Evolutionary conservation across 2,329 filamentous ascomycete species (phyloP), one percentile per base, ranked within the genome.

Genomic region (Talaromyces albobiverticillius): DNA sequence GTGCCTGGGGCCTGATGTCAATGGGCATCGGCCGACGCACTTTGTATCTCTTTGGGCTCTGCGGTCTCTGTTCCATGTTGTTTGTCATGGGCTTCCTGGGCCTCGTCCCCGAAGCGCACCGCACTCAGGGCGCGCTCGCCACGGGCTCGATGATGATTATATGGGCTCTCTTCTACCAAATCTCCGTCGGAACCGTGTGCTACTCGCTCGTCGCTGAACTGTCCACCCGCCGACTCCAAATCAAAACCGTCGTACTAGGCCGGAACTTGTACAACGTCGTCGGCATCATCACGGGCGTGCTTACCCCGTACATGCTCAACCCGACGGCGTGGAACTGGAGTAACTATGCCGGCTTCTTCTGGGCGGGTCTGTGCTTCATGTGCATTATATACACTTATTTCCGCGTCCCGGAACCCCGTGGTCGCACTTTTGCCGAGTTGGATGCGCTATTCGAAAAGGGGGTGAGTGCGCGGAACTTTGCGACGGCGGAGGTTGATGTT

Each of bases 291-390:
- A 89, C 85, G 66, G 86, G 84, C 48, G 87, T 95, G 3, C 72
- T 96, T 38, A 95, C 90, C 0, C 91, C 91, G 0, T 95, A 95
- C 73, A 96, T 96, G 91, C 80, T 95, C 40, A 96, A 96, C 73
- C 90, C 91, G 0, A 80, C 78, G 1, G 87, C 84, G 0, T 96
- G 92, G 91, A 78, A 95, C 71, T 96, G 90, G 91, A 80, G 83
- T 57, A 94, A 94, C 73, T 94, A 82, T 63, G 83, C 90, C 0
- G 90, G 91, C 25, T 95, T 95, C 75, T 95, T 95, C 77, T 90
- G 90, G 88, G 86, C 84, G 13, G 88, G 86, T 0, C 85, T 90
- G 54, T 93, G 89, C 72, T 89, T 90, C 74, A 72, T 85, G 53
- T 94, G 89, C 74, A 84, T 92, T 64, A 74, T 94, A 14, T 95